Conservation (phyloP, 2,329 filamentous ascomycete species). For the Ophiostoma angusticollis region DNA sequence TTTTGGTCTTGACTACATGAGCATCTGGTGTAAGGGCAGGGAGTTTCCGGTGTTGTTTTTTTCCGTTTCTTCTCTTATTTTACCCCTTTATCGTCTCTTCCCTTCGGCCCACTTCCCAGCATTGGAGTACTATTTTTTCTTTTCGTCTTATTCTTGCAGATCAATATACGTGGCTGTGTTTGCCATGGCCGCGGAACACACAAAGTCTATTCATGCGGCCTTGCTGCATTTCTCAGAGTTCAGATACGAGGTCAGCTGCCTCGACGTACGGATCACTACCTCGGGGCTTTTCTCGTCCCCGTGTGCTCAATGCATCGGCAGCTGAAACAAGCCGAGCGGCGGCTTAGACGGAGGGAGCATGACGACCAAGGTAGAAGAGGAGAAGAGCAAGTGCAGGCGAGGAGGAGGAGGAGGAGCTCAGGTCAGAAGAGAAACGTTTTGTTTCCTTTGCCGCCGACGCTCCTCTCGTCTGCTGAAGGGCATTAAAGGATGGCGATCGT, state of each 20-base stretch:
- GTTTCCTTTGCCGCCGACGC: too few species aligned
- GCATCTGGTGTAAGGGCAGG: background rate
- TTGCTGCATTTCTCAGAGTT: too few species aligned
- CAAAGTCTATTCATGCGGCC: too few species aligned
- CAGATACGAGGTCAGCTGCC: too few species aligned
- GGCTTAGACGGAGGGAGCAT: background rate
- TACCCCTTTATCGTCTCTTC: background rate
- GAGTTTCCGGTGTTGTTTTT: background rate
- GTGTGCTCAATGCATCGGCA: background rate
- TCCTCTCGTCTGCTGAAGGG: too few species aligned
- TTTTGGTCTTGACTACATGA: background rate
- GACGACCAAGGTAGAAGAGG: background rate
- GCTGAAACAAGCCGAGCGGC: constrained; percentile 2
- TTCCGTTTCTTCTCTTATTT: background rate
- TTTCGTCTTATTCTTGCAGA: background rate
- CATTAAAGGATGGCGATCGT: too few species aligned
- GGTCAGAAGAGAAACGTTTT: too few species aligned
- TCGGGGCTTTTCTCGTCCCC: background rate
- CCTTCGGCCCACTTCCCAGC: too few species aligned
- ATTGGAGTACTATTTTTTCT: background rate
- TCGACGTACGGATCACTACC: too few species aligned
- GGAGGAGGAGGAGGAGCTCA: too few species aligned
- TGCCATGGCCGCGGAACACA: too few species aligned
- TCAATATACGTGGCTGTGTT: too few species aligned
- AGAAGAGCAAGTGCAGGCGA: background rate